phyloP scores from a whole-genome alignment of 1,284 basidiomycete genomes.

The Moesziomyces aphidis region DNA sequence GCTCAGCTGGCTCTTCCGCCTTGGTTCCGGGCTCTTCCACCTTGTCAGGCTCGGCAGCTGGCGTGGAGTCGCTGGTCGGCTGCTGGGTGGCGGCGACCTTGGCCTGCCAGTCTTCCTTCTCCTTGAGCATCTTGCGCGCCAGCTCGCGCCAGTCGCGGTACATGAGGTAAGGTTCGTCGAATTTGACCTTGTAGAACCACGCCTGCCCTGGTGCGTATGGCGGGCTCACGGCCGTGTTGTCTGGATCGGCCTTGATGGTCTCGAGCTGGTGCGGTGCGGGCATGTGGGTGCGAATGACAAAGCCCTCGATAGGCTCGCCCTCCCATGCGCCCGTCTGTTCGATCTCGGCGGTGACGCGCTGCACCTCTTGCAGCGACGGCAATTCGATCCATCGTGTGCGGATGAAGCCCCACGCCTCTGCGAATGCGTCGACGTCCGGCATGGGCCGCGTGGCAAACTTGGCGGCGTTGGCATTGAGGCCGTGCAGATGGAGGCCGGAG shows the following conservation, averaged over 20 bases:
- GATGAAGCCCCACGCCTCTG: slow-evolving; percentile 91
- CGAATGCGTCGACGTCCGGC: slow-evolving; percentile 78
- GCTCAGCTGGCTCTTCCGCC: background rate
- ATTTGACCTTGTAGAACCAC: slow-evolving; percentile 99
- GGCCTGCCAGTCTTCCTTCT: slow-evolving; percentile 49
- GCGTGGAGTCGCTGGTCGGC: background rate
- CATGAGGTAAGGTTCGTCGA: slow-evolving; percentile 98
- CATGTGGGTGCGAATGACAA: slow-evolving; percentile 78
- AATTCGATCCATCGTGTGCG: slow-evolving; percentile 77
- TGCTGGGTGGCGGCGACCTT: slow-evolving; percentile 7
- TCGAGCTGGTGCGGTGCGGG: slow-evolving; percentile 64
- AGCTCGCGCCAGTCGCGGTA: slow-evolving; percentile 98
- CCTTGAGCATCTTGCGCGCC: slow-evolving; percentile 74
- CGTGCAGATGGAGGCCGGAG: slow-evolving; percentile 90
- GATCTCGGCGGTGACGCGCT: slow-evolving; percentile 78
- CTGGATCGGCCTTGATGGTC: slow-evolving; percentile 34
- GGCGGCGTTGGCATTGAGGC: slow-evolving; percentile 79
- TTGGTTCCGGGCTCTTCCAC: background rate
- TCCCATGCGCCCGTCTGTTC: slow-evolving; percentile 80
- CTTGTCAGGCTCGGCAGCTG: background rate
- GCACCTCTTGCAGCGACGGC: slow-evolving; percentile 77
- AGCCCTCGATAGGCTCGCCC: slow-evolving; percentile 90
- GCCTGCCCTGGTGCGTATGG: slow-evolving; percentile 75
- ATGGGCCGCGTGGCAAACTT: slow-evolving; percentile 76
- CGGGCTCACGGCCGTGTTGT: slow-evolving; percentile 32